Base-by-base conservation (phyloP, 192 early-diverging fungal genomes). In the Thoreauomyces humboldtii region DNA sequence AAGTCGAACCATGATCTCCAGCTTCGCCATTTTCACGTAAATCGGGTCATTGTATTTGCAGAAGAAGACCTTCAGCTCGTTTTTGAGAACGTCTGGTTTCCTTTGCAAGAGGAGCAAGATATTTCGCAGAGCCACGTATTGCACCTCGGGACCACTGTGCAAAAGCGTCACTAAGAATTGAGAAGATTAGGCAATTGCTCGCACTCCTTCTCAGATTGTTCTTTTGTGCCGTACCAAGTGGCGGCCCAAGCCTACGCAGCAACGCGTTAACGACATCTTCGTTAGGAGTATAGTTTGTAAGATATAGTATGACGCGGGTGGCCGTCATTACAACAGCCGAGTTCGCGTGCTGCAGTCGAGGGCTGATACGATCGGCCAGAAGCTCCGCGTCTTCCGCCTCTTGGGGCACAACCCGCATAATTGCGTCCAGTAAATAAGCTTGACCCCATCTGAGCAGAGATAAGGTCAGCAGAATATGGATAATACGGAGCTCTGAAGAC, bases 11-110 rank as follows among this genome's bases (percentile, higher is more conserved):
- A 99, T 91, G 51, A 96, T 91, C 63, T 97, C 95, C 11, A 99
- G 86, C 75, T 99, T 99, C 34, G 93, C 90, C 69, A 98, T 78
- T 68, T 99, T 99, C 55, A 99, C 94, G 74, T 97, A 98, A 67
- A 96, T 94, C 9, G 97, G 94, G 73, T 99, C 97, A 73, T 96
- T 92, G 79, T 97, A 98, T 73, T 99, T 98, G 87, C 95, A 97
- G 70, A 97, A 99, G 75, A 99, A 99, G n/a, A 93, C 92, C 59
- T 94, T 93, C 71, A 97, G 86, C 73, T 99, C 94, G 59, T 90
- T 90, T 51, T 87, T 88, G 48, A 99, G 79, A 22, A 97, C 81
- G 9, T 92, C 90, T 2, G 94, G 94, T 66, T 90, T 84, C 59
- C 84, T 79, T 76, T 99, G 93, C 50, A 99, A 86, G 42, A 99